Evolutionary conservation across 108 stramenopile genomes (phyloP), one percentile per base, ranked within the genome.

Genomic region (Nitzschia palea): DNA sequence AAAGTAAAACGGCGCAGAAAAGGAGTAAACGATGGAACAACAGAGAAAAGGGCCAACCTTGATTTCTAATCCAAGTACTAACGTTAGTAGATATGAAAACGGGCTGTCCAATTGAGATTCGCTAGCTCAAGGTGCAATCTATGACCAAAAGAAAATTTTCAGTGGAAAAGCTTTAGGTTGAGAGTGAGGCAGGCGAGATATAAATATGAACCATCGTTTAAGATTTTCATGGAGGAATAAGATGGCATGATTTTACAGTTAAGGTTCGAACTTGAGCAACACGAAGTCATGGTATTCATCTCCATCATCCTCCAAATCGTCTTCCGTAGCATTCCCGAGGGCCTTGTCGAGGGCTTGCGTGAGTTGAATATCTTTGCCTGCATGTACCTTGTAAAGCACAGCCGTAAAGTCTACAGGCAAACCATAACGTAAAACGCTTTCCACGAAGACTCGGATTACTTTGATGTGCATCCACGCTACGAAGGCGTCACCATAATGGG

Each of bases 401-500:
- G 95, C 84, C 0, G 91, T 91, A 57, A 95, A 95, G 72, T 98
- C 94, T 15, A 96, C 94, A 14, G 98, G 98, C 18, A 98, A 80
- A 32, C 98, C 98, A 59, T 97, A 98, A 40, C 97, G 90, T 28
- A 98, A 73, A 14, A 98, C 96, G 68, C 88, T 88, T 85, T 98
- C 98, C 29, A 96, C 94, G 80, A 97, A 98, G 12, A 95, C 96
- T 26, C 95, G 91, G 61, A 98, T 94, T 32, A 97, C 90, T 82
- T 98, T 98, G 53, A 97, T 83, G 77, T 98, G 98, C 87, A 97
- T 93, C 98, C 98, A 98, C 2, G 95, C 96, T 23, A 90, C 93
- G 64, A 95, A 96, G 26, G 93, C 91, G 78, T 98, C 98, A 47
- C 96, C 96, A 67, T 86, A 98, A 71, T 98, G 98, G 32, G 95